phyloP scores from a whole-genome alignment of 352 stramenopile species.

The Phytophthora melonis region DNA sequence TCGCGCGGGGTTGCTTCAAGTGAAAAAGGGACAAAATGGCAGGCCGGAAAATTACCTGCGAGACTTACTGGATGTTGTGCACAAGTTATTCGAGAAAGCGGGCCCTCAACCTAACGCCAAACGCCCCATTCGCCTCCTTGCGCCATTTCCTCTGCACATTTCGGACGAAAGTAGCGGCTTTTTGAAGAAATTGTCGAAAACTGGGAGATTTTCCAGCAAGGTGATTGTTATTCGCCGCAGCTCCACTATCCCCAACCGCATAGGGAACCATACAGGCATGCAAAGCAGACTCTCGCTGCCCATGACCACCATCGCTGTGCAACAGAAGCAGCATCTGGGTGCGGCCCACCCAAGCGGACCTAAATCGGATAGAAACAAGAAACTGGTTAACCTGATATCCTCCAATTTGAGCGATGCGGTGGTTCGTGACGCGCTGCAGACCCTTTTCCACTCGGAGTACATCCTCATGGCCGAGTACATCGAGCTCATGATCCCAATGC shows the following conservation, averaged over 20 bases:
- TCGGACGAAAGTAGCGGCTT: conserved; percentile 11
- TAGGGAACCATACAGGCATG: not conserved
- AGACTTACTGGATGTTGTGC: not conserved
- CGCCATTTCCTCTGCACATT: conserved; percentile 6
- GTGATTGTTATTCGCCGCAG: not conserved
- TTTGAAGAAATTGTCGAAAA: conserved; percentile 15
- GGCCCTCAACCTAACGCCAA: not conserved
- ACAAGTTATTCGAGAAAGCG: conserved; percentile 6
- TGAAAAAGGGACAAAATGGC: not conserved
- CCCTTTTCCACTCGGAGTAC: conserved; percentile 41
- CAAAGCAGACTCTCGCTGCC: not conserved
- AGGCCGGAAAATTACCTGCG: not conserved
- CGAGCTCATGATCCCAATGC: conserved; percentile 32
- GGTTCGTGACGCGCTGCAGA: conserved; percentile 15
- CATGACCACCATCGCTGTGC: conserved; percentile 9
- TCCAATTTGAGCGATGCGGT: conserved; percentile 2
- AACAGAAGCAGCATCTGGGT: not conserved
- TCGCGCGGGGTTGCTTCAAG: not conserved
- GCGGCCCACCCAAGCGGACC: not conserved
- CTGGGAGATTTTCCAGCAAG: conserved; percentile 3
- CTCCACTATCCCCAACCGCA: not conserved
- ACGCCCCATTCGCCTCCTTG: conserved; percentile 9
- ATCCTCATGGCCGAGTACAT: conserved; percentile 40
- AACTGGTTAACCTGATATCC: not conserved
- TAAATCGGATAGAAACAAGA: not conserved